Percentiles rank a stretch among this genome's conserved stretches.
phyloP scores from a whole-genome alignment of 2,329 filamentous ascomycete species.

The Aspergillus aculeatus region DNA sequence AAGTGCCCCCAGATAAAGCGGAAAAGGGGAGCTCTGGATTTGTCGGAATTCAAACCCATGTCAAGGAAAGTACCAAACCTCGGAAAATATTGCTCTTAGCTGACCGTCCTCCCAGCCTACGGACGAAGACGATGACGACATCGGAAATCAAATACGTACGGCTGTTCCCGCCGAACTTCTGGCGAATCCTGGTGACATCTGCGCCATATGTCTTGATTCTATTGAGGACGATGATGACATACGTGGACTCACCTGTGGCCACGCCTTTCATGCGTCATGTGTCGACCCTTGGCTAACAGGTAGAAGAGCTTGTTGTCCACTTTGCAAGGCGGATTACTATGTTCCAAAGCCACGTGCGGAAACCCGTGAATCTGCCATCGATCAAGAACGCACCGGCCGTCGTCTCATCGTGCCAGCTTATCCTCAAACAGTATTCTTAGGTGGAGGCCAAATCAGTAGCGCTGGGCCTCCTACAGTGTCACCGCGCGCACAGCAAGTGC shows the following conservation, averaged over 20 bases:
- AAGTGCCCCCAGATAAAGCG: slow-evolving; percentile 10
- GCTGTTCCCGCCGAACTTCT: slow-evolving; percentile 79
- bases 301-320: slow-evolving; percentile 88
- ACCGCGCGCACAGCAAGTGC: slow-evolving; percentile 33
- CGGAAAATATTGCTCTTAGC: slow-evolving; percentile 40
- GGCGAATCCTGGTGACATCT: slow-evolving; percentile 81
- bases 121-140: slow-evolving; percentile 70
- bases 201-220: slow-evolving; percentile 92
- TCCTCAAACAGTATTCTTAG: slow-evolving; percentile 37
- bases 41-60: slow-evolving; percentile 5
- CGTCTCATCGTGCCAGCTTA: slow-evolving; percentile 26
- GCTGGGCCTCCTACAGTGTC: slow-evolving; percentile 37
- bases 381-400: slow-evolving; percentile 33
- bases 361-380: slow-evolving; percentile 32
- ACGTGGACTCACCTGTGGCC: slow-evolving; percentile 90
- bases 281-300: slow-evolving; percentile 96
- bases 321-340: slow-evolving; percentile 98
- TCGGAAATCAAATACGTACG: slow-evolving; percentile 74
- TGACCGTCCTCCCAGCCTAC: slow-evolving; percentile 34
- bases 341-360: slow-evolving; percentile 82
- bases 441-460: slow-evolving; percentile 31
- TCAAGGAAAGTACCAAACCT: slow-evolving; percentile 22
- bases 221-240: slow-evolving; percentile 96
- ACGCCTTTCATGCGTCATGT: slow-evolving; percentile 94
- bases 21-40: slow-evolving; percentile 17